Evolutionary conservation across 2,329 filamentous ascomycete genomes (phyloP).

Genomic region (Talaromyces sp.): DNA sequence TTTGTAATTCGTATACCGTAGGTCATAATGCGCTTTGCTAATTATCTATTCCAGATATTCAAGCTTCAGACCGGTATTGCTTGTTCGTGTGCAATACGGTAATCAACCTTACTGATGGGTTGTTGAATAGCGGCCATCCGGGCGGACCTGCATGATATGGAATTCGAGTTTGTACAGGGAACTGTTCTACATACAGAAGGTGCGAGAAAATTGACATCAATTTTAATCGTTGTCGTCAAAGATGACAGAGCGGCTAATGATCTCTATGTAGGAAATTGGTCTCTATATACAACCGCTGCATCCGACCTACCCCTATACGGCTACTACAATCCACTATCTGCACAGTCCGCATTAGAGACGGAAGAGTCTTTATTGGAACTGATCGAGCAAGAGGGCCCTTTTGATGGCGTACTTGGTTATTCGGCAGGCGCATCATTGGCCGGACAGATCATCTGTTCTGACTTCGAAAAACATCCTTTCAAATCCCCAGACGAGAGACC

Average conservation of each 20-base stretch:
- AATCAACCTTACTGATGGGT: not conserved
- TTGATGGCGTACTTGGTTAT: slow-evolving; percentile 27
- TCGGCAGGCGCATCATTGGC: slow-evolving; percentile 25
- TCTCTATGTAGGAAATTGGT: slow-evolving; percentile 16
- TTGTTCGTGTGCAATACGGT: not conserved
- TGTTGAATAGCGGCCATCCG: slow-evolving; percentile 15
- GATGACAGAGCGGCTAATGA: not conserved
- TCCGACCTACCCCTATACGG: slow-evolving; percentile 16
- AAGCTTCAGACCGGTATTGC: slow-evolving; percentile 15
- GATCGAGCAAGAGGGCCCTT: slow-evolving; percentile 25
- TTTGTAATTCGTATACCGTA: not conserved
- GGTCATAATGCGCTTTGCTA: not conserved
- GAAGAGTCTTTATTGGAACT: slow-evolving; percentile 19
- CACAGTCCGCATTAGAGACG: slow-evolving; percentile 12
- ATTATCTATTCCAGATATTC: slow-evolving; percentile 9
- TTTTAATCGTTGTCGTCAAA: too few species aligned
- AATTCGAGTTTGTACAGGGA: slow-evolving; percentile 19
- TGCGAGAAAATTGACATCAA: not conserved
- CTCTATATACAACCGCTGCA: slow-evolving; percentile 16
- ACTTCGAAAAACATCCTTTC: slow-evolving; percentile 20
- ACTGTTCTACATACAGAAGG: slow-evolving; percentile 19
- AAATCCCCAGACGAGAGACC: slow-evolving; percentile 21
- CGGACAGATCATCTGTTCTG: slow-evolving; percentile 17
- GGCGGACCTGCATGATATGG: slow-evolving; percentile 15
- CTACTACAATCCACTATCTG: slow-evolving; percentile 16